These are phyloP conservation scores for Ophiostoma fasciatum DNA, from an alignment of 2,329 filamentous ascomycete species.

Conservation along the genomic window DNA sequence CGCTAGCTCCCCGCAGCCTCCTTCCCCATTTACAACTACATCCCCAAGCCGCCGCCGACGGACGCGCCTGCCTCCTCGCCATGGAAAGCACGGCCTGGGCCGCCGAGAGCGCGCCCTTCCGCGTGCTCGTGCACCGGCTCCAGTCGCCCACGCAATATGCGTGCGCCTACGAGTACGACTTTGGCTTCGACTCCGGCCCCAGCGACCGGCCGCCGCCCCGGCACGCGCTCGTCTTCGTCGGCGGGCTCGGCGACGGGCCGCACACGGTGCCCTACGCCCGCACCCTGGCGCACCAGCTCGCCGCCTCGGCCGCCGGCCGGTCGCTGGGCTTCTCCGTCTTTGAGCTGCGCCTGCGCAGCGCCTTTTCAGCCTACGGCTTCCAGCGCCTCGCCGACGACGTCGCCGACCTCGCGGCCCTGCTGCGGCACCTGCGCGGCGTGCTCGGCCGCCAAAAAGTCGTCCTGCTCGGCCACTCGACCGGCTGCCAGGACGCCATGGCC, in stretches of 20 bases:
- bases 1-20: no score
- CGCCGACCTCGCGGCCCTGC: constrained; percentile 35
- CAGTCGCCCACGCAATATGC: constrained; percentile 12
- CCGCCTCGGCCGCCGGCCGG: constrained; percentile 17
- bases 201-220: background rate
- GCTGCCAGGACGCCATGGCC: constrained; percentile 45
- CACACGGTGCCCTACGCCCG: constrained; percentile 46
- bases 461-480: constrained; percentile 44
- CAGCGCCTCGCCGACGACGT: constrained; percentile 36
- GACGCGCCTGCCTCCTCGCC: no score
- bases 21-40: no score
- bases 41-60: no score
- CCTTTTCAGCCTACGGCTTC: constrained; percentile 37
- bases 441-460: constrained; percentile 37
- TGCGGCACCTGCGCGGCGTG: constrained; percentile 33
- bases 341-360: constrained; percentile 39
- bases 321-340: constrained; percentile 36
- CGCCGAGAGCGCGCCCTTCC: no score
- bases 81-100: no score
- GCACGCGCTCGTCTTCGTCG: constrained; percentile 54
- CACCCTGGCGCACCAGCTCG: constrained; percentile 28
- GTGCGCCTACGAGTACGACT: constrained; percentile 15
- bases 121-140: constrained; percentile 16
- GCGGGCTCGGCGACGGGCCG: constrained; percentile 55
- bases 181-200: background rate